Base-by-base conservation (phyloP, 78 protist species). In the Planoprotostelium fungivorum region DNA sequence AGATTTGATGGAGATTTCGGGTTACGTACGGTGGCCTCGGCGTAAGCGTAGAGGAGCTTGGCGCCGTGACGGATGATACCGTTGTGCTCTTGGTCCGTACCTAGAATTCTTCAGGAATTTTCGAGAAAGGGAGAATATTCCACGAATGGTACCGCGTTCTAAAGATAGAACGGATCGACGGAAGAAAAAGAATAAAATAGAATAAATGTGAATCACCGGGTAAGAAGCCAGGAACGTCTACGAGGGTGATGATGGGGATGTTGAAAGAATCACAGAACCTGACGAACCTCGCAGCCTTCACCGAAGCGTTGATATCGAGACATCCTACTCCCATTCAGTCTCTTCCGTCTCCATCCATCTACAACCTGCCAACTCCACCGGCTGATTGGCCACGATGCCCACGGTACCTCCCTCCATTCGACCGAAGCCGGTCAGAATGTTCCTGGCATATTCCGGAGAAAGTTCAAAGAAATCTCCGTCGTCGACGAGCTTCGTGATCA, bases 51-150 rank as follows among this genome's bases (percentile, higher is more conserved):
- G 36, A 99, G 95, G 37, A 99, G 94, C 95, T 99, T 99, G 86
- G 99, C 99, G 84, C 99, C 99, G 86, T 98, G 98, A 87, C 99
- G 95, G 86, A 99, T 99, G 98, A 99, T 98, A 84, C 99, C 99
- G 84, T 95, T 94, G 93, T 93, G 95, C 90, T 97, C 99, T 63
- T 96, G 98, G 23, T 31, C 83, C 31, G 95, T 90, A 36, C 94
- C 91, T 51, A 51, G 73, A 51, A 51, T 25, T 51, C 73, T 51
- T 16, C 5, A 51, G 5, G 73, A 87, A 29, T 35, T 10, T 34
- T 87, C n/a, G 31, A n/a, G n/a, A n/a, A n/a, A n/a, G n/a, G n/a
- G 16, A 34, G 39, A 34, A 34, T 87, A 87, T 51, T 51, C 39
- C 63, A 34, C 35, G 34, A 87, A 87, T 37, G 36, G 16, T 37